A percentile compares a stretch with the other conserved stretches of the same genome.
Conservation (phyloP, 805 yeast species). For the Nakazawaea ambrosiae region DNA sequence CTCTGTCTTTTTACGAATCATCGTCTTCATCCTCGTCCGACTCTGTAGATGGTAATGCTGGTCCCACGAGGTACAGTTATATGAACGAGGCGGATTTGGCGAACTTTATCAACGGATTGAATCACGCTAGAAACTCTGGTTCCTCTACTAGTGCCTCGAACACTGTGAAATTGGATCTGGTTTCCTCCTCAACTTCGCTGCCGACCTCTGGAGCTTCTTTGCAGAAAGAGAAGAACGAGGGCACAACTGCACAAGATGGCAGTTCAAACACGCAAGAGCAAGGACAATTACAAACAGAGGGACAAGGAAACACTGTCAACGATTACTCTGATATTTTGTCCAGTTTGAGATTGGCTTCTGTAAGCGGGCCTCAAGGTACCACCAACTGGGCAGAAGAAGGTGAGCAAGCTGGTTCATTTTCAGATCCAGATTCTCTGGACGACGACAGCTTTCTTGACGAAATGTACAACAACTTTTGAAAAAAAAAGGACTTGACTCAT, state of each 20-base stretch:
- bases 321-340: slow-evolving; percentile 5
- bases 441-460: not conserved
- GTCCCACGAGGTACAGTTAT: slow-evolving; percentile 13
- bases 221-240: too few relatives aligned
- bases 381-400: not conserved
- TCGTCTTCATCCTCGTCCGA: slow-evolving; percentile 27
- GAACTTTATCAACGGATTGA: slow-evolving; percentile 20
- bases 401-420: not conserved
- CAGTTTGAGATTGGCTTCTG: slow-evolving; percentile 1
- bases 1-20: slow-evolving; percentile 22
- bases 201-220: too few relatives aligned
- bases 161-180: not conserved
- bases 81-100: slow-evolving; percentile 21
- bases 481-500: too few relatives aligned
- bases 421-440: not conserved
- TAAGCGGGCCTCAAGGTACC: not conserved
- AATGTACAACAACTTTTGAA: not conserved
- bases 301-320: too few relatives aligned
- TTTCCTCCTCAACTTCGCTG: slow-evolving; percentile 1
- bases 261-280: too few relatives aligned
- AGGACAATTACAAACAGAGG: too few relatives aligned
- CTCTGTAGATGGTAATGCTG: slow-evolving; percentile 12
- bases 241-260: too few relatives aligned
- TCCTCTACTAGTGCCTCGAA: not conserved
- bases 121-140: slow-evolving; percentile 1